Base-by-base conservation (phyloP, 345 rosid genomes). In the Carallia pectinifolia region DNA sequence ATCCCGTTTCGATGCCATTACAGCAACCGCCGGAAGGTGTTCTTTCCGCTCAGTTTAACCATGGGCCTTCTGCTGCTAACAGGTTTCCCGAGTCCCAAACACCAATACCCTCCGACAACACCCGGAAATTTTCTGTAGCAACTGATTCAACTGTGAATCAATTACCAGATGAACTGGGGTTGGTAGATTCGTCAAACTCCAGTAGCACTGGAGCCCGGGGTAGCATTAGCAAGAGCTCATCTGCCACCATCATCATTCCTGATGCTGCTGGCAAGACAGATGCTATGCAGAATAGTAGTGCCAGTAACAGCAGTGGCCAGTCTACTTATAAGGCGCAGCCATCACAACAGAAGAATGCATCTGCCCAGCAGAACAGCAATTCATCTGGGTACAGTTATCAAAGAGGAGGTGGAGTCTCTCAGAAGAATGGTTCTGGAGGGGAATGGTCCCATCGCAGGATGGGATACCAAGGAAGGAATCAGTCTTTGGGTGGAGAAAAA, bases 401-500 rank as follows among this genome's bases (percentile, higher is more conserved):
- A 64, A 82, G 85, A 73, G 88, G 84, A 48, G 76, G 79, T 12
- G 68, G 69, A 37, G 68, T 53, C 61, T 76, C 80, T 12, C 88
- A 82, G 58, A 84, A 85, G 83, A 83, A 58, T 62, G 68, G 61
- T 68, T 78, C 85, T 4, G 82, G 81, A 53, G 67, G 65, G 17
- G 90, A 87, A 34, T 83, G 88, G 87, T 72, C 88, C 34, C 88
- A 90, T 65, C 85, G 88, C 6, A 86, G 98, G 74, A 79, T 79
- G 18, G 84, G 89, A 13, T 95, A 79, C 83, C 96, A 89, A 67
- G 92, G 90, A 40, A 84, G 94, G 81, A 90, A 84, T 71, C 95
- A 85, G 76, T 70, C 88, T 23, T 61, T 79, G 53, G 77, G 80
- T 53, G 78, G 84, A 34, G 98, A 94, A 38, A 94, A 83, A 82